These are phyloP conservation scores for Penicillium parvum DNA, from an alignment of 495 filamentous ascomycete species.

Conservation along the genomic window DNA sequence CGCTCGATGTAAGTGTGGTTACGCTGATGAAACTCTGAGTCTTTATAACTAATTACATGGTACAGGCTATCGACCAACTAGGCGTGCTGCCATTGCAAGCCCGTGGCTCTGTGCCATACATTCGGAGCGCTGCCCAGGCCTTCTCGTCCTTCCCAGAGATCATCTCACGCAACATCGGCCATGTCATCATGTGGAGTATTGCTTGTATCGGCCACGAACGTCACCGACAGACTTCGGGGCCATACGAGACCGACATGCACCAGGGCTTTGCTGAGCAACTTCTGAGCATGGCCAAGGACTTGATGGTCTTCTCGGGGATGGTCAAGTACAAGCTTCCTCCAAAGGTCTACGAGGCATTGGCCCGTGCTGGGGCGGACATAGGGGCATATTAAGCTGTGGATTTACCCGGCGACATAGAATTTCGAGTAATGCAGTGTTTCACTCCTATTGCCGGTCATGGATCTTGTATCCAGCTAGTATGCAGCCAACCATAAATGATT, in stretches of 20 bases:
- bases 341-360: constrained; percentile 75
- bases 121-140: constrained; percentile 69
- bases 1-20: constrained; percentile 68
- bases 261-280: constrained; percentile 64
- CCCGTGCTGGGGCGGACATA: constrained; percentile 67
- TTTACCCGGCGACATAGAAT: not conserved
- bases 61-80: constrained; percentile 65
- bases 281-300: constrained; percentile 72
- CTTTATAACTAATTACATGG: not conserved
- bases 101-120: constrained; percentile 61
- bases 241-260: constrained; percentile 71
- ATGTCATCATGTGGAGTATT: constrained; percentile 89
- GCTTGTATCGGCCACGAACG: constrained; percentile 73
- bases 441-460: not conserved
- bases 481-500: not conserved
- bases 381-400: constrained; percentile 45
- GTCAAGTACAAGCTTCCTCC: constrained; percentile 80
- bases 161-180: constrained; percentile 80
- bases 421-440: not conserved
- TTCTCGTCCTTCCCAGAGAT: constrained; percentile 71
- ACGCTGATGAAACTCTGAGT: constrained; percentile 1
- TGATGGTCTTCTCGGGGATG: constrained; percentile 93
- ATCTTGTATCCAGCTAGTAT: not conserved
- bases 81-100: constrained; percentile 73
- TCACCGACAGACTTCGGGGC: constrained; percentile 55